These are phyloP conservation scores for Ophiostoma montium DNA, from an alignment of 2,329 filamentous ascomycete genomes.

Conservation along the genomic window DNA sequence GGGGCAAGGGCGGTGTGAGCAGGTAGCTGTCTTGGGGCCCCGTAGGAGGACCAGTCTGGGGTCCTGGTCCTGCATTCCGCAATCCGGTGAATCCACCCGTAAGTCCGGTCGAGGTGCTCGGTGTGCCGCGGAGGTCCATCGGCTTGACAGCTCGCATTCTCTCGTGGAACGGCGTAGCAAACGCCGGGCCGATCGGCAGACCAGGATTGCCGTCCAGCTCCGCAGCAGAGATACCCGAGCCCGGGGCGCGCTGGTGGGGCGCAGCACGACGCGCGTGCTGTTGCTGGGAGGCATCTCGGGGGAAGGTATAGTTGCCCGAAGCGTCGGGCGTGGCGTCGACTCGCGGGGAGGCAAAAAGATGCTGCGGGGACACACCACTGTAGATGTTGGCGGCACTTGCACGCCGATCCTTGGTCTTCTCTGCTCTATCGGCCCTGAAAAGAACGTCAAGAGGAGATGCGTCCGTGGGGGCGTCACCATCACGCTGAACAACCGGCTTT, in stretches of 20 bases:
- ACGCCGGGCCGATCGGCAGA: slow-evolving; percentile 46
- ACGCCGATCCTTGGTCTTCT: slow-evolving; percentile 50
- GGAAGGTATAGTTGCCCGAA: slow-evolving; percentile 6
- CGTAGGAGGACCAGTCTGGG: neutral
- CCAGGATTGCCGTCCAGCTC: slow-evolving; percentile 51
- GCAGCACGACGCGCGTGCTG: slow-evolving; percentile 22
- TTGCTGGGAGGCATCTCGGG: slow-evolving; percentile 3
- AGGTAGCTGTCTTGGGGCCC: neutral
- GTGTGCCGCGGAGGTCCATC: slow-evolving; percentile 12
- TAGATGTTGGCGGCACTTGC: slow-evolving; percentile 35
- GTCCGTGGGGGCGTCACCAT: slow-evolving; percentile 23
- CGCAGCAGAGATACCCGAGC: slow-evolving; percentile 47
- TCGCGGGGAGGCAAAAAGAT: slow-evolving; percentile 37
- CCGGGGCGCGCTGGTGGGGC: slow-evolving; percentile 27
- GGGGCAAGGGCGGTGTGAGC: neutral
- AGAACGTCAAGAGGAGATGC: slow-evolving; percentile 80
- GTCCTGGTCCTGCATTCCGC: slow-evolving; percentile 4
- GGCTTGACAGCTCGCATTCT: slow-evolving; percentile 42
- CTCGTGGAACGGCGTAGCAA: slow-evolving; percentile 52
- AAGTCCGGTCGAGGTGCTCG: neutral
- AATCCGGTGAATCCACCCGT: neutral
- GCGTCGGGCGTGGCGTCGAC: slow-evolving; percentile 19
- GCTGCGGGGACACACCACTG: slow-evolving; percentile 25
- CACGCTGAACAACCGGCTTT: neutral
- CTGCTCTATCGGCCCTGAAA: slow-evolving; percentile 74